A percentile compares a stretch with the other conserved stretches of the same genome.
Evolutionary conservation across 331 rosid genomes (phyloP).

Genomic region (Stylosanthes scabra): DNA sequence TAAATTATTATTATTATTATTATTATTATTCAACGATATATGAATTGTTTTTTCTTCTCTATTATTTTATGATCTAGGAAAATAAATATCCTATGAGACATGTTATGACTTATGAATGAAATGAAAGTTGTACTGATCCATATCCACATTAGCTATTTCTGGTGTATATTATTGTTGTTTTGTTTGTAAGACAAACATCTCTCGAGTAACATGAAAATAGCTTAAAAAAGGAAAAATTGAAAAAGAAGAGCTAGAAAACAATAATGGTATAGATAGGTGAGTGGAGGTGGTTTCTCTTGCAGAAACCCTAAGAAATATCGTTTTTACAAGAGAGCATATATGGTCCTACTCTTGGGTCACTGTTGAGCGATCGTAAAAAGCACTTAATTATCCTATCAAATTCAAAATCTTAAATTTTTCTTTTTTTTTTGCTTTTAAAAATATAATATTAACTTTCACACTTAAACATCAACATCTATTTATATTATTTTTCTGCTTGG

Average conservation of each 20-base stretch:
- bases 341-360: no score
- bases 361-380: no score
- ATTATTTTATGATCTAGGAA: not conserved
- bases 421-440: no score
- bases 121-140: not conserved
- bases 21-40: no score
- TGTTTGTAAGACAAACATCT: not conserved
- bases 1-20: no score
- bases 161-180: not conserved
- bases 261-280: slow-evolving; percentile 49
- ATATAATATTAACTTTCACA: no score
- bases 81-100: not conserved
- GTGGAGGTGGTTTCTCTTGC: slow-evolving; percentile 52
- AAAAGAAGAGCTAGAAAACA: slow-evolving; percentile 41
- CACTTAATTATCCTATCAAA: no score
- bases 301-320: slow-evolving; percentile 70
- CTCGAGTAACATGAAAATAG: not conserved
- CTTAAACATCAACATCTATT: no score
- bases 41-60: no score
- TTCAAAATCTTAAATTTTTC: no score
- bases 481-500: no score
- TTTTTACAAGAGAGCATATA: slow-evolving; percentile 42
- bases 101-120: not conserved
- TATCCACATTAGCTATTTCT: not conserved
- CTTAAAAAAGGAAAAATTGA: not conserved